Conservation (phyloP, 225 moss, liverwort and hornwort genomes). For the Straminergon stramineum region DNA sequence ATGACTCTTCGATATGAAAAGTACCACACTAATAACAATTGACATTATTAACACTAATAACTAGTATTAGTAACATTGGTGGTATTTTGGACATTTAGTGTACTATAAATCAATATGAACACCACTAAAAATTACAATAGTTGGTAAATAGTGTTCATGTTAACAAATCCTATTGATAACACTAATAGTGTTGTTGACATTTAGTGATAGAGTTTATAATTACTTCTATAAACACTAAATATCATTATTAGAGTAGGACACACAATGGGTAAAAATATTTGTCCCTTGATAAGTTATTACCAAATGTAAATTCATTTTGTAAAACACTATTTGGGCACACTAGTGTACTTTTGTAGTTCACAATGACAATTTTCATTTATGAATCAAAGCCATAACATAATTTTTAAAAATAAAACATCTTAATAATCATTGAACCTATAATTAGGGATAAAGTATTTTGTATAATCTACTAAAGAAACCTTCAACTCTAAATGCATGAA, state of each 20-base stretch:
- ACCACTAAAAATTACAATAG: not conserved
- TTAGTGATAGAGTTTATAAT: not conserved
- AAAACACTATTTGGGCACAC: not conserved
- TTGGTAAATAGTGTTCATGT: too few species aligned
- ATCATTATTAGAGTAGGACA: not conserved
- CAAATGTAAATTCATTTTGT: not conserved
- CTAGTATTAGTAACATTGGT: not conserved
- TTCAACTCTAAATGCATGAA: too few species aligned
- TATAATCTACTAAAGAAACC: not conserved
- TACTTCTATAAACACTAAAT: not conserved
- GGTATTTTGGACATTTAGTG: not conserved
- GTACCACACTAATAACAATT: not conserved
- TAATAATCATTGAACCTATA: not conserved
- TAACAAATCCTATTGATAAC: not conserved
- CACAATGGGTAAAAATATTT: not conserved
- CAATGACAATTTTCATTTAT: not conserved
- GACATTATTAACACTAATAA: too few species aligned
- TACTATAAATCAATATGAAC: not conserved
- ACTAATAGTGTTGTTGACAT: not conserved
- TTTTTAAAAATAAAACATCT: not conserved
- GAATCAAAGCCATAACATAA: fast-evolving
- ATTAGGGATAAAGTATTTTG: not conserved
- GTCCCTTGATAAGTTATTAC: not conserved
- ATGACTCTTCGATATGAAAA: not conserved
- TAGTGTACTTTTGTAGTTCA: not conserved